Base-by-base conservation (phyloP, 2,329 filamentous ascomycete genomes). In the Penicillium frequentans region DNA sequence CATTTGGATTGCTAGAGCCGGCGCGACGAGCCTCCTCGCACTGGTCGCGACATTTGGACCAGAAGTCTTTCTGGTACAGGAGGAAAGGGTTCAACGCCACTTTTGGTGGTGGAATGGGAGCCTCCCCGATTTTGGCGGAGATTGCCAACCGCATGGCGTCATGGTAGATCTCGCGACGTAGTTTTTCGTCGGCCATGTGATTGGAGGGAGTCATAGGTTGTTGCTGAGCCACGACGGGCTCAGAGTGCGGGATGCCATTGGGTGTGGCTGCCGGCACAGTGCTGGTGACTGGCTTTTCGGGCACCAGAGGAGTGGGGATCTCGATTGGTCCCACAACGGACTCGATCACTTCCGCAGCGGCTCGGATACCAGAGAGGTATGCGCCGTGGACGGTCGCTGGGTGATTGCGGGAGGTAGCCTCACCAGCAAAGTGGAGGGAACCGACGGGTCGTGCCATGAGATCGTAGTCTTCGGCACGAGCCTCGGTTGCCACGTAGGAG, bases 361-460 rank as follows among this genome's bases (percentile, higher is more conserved):
- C 95, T 49, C 95, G 88, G 6, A 99, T 81, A 3, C 95, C 96
- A 2, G 95, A 97, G 4, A 99, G 80, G 70, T 98, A 99, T 9
- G 95, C 96, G 6, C 95, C 95, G 65, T 99, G 95, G 0, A 99
- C 95, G 2, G 95, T 99, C 31, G 96, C 95, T 13, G 96, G 95
- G 71, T 99, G 93, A 0, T 92, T 96, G 47, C 91, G 92, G 66
- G 90, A 97, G 1, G 96, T 99, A 59, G 96, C 95, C 75, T 99
- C 95, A 48, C 95, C 95, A 16, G 93, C 95, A 74, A 99, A 99
- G 75, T 93, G 91, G 9, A 99, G 79, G 62, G 96, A 96, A 31
- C 91, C 93, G 31, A 97, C 81, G 1, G 90, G 81, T 49, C 85
- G 84, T 2, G 95, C 91, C 90, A 99, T 96, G 31, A 86, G 80